Evolutionary conservation across 1,284 basidiomycete species (phyloP).

Genomic region (Filobasidium uniguttulatum): DNA sequence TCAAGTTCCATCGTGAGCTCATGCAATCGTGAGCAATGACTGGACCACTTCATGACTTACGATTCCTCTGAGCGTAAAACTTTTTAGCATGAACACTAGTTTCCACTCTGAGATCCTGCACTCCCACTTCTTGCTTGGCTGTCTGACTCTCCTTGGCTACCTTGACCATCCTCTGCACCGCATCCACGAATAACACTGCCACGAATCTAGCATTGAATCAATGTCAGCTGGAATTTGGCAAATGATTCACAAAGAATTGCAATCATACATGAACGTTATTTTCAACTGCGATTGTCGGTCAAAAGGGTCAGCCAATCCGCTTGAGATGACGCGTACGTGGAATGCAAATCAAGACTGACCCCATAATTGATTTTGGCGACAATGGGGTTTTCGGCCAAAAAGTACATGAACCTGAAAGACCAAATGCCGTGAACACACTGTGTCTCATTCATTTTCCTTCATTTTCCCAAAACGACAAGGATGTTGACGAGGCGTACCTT

Average conservation of each 20-base stretch:
- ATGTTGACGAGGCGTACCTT: slow-evolving; percentile 22
- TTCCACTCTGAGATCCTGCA: slow-evolving; percentile 60
- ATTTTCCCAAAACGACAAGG: background rate
- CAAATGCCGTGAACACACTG: background rate
- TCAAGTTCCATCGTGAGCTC: background rate
- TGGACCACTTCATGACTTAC: slow-evolving; percentile 18
- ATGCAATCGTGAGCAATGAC: background rate
- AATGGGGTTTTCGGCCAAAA: slow-evolving; percentile 38
- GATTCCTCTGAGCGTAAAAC: slow-evolving; percentile 66
- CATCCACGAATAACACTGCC: slow-evolving; percentile 55
- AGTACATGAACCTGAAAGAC: slow-evolving; percentile 32
- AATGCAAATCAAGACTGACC: slow-evolving; percentile 19
- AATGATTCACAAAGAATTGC: background rate
- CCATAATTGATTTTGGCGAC: slow-evolving; percentile 43
- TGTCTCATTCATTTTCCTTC: background rate
- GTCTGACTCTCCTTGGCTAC: slow-evolving; percentile 52
- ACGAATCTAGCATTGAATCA: slow-evolving; percentile 63
- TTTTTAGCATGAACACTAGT: slow-evolving; percentile 72
- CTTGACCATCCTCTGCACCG: slow-evolving; percentile 82
- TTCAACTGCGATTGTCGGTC: slow-evolving; percentile 43
- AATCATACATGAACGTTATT: slow-evolving; percentile 74
- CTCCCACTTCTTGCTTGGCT: slow-evolving; percentile 49
- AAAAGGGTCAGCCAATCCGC: slow-evolving; percentile 14
- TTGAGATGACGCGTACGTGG: too few relatives aligned
- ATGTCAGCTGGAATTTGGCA: background rate